Evolutionary conservation across 805 yeast species (phyloP).

Genomic region (Candida taoyuanica): DNA sequence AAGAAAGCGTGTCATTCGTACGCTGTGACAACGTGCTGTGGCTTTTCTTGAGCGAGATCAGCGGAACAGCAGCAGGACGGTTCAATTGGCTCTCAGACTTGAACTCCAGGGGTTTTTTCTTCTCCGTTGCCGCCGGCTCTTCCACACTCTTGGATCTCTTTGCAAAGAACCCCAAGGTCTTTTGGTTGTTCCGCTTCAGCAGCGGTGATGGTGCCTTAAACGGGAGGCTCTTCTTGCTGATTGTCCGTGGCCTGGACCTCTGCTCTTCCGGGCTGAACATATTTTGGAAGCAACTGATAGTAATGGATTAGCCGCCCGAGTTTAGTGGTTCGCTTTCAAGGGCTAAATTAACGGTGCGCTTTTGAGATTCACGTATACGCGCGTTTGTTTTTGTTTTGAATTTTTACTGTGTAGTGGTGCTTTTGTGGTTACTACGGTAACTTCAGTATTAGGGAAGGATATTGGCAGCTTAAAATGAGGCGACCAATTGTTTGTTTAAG

Average conservation of each 20-base stretch:
- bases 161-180: conserved; percentile 10
- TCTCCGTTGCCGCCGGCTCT: conserved; percentile 1
- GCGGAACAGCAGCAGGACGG: conserved; percentile 1
- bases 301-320: too few relatives aligned
- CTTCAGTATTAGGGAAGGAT: too few relatives aligned
- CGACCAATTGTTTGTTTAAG: too few relatives aligned
- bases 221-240: conserved; percentile 12
- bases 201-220: conserved; percentile 22
- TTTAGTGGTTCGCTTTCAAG: too few relatives aligned
- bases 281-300: not conserved
- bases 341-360: too few relatives aligned
- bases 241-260: conserved; percentile 1
- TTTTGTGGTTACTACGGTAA: too few relatives aligned
- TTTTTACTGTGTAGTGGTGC: too few relatives aligned
- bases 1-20: conserved; percentile 4
- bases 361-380: too few relatives aligned
- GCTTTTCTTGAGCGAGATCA: conserved; percentile 2
- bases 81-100: conserved; percentile 4
- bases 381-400: too few relatives aligned
- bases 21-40: conserved; percentile 4
- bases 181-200: conserved; percentile 13
- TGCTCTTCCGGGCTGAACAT: conserved; percentile 3
- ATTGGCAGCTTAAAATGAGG: too few relatives aligned
- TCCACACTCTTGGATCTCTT: conserved; percentile 9
- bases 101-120: conserved; percentile 12